Percentiles rank a stretch among this genome's conserved stretches.
phyloP scores from a whole-genome alignment of 257 asterid genomes.

The Solanum arcanum region DNA sequence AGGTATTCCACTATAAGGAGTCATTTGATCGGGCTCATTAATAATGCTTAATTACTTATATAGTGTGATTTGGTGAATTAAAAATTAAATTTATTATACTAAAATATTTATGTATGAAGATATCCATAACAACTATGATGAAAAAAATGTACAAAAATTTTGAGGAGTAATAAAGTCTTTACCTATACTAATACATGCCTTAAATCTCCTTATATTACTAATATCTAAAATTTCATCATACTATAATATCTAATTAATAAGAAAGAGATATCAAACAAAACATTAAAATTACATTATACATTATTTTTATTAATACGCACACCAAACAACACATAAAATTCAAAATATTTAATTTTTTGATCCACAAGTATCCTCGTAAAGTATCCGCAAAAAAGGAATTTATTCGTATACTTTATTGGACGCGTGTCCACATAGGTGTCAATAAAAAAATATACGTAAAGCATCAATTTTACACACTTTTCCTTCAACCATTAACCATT shows the following conservation, averaged over 20 bases:
- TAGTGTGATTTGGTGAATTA: too few relatives aligned
- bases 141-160: too few relatives aligned
- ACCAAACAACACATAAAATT: background rate
- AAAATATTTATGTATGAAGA: too few relatives aligned
- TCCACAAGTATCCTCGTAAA: background rate
- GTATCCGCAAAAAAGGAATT: background rate
- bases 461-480: background rate
- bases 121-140: rapidly evolving
- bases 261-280: background rate
- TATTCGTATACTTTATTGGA: background rate
- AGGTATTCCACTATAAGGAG: background rate
- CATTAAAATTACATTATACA: too few relatives aligned
- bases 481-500: background rate
- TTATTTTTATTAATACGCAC: background rate
- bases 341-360: too few relatives aligned
- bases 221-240: too few relatives aligned
- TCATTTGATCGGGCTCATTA: background rate
- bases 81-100: too few relatives aligned
- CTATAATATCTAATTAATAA: too few relatives aligned
- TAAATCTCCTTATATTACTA: background rate
- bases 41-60: too few relatives aligned
- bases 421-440: background rate
- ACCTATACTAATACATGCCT: too few relatives aligned
- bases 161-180: too few relatives aligned
- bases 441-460: background rate